phyloP scores from a whole-genome alignment of 805 yeast species.

The Ogataea nitratoaversa region DNA sequence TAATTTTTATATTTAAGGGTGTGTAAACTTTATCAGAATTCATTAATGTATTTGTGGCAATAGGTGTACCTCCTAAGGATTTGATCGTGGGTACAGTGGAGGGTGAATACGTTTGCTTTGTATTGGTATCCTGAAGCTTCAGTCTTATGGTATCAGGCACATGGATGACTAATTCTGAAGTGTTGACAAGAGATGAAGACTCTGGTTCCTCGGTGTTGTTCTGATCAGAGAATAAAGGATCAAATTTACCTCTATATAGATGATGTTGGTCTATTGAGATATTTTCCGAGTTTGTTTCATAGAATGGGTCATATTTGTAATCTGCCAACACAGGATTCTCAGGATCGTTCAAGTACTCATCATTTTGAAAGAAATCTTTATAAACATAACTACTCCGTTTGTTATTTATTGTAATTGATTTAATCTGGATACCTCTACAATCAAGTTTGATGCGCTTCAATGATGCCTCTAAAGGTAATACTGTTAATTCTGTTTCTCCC shows the following conservation, averaged over 20 bases:
- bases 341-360: slow-evolving; percentile 31
- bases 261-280: slow-evolving; percentile 54
- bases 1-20: slow-evolving; percentile 69
- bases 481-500: slow-evolving; percentile 81
- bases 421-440: slow-evolving; percentile 69
- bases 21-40: slow-evolving; percentile 53
- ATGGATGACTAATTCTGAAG: slow-evolving; percentile 61
- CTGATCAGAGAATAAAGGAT: slow-evolving; percentile 47
- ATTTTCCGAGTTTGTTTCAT: slow-evolving; percentile 40
- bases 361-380: slow-evolving; percentile 43
- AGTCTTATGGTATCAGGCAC: slow-evolving; percentile 67
- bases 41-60: slow-evolving; percentile 26
- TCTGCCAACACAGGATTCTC: slow-evolving; percentile 30
- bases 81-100: slow-evolving; percentile 27
- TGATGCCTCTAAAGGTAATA: slow-evolving; percentile 62
- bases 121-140: slow-evolving; percentile 48
- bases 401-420: slow-evolving; percentile 61
- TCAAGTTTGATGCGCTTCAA: slow-evolving; percentile 66
- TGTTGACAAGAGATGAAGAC: slow-evolving; percentile 31
- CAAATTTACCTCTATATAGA: slow-evolving; percentile 47
- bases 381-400: slow-evolving; percentile 52
- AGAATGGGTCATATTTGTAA: slow-evolving; percentile 25
- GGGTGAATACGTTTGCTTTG: slow-evolving; percentile 31
- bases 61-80: slow-evolving; percentile 33
- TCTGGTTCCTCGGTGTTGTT: slow-evolving; percentile 29